Percentiles rank a stretch among this genome's conserved stretches.
These are phyloP conservation scores for Hypoxylon crocopeplum DNA, from an alignment of 495 filamentous ascomycete species.

Conservation along the genomic window DNA sequence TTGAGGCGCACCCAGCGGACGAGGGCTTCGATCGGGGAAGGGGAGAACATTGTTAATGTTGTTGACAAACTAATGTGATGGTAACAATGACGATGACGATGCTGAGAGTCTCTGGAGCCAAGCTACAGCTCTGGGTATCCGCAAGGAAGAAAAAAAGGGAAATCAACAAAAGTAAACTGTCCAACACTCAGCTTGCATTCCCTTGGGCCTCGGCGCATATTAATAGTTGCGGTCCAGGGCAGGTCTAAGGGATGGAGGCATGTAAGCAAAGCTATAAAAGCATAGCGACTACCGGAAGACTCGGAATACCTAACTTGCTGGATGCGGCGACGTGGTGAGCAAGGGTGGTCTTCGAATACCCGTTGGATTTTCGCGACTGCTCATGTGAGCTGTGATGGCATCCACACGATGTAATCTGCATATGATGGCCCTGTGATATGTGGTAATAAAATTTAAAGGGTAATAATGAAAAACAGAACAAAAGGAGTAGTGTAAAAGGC, in stretches of 20 bases:
- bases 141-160: background rate
- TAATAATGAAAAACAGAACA: background rate
- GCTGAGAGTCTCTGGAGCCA: conserved; percentile 6
- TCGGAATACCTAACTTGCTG: conserved; percentile 13
- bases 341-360: conserved; percentile 1
- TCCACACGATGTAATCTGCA: background rate
- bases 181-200: no score
- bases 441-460: background rate
- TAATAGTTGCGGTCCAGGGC: conserved; percentile 4
- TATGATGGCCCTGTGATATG: background rate
- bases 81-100: conserved; percentile 3
- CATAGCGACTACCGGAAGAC: conserved; percentile 18
- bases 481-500: background rate
- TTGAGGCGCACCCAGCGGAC: conserved; percentile 51
- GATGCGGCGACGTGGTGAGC: conserved; percentile 9
- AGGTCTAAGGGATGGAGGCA: no score
- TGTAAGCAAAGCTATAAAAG: background rate
- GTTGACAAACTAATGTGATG: background rate
- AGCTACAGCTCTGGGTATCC: conserved; percentile 9
- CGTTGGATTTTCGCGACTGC: conserved; percentile 10
- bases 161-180: background rate
- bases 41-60: conserved; percentile 10
- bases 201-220: conserved; percentile 22
- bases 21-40: conserved; percentile 22
- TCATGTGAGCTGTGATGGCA: conserved; percentile 18